Conservation (phyloP, 2,329 filamentous ascomycete genomes). For the Coccinonectria pachysandricola region DNA sequence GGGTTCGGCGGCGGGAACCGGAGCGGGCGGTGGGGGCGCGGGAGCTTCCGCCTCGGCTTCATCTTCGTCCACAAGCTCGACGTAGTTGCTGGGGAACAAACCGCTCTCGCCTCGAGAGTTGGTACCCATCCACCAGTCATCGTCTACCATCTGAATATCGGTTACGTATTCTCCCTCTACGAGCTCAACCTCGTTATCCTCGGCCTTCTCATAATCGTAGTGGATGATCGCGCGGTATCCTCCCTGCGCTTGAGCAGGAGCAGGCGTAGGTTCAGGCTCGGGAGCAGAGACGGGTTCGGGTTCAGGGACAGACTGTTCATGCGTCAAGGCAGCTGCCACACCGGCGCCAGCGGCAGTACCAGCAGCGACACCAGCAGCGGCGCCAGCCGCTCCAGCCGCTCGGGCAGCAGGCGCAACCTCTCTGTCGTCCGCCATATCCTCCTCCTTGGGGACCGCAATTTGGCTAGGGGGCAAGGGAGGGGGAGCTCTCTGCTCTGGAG, state of each 20-base stretch:
- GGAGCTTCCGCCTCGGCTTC: slow-evolving; percentile 30
- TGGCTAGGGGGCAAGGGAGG: slow-evolving; percentile 54
- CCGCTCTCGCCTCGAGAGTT: slow-evolving; percentile 77
- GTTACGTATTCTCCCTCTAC: slow-evolving; percentile 79
- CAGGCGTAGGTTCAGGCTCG: slow-evolving; percentile 6
- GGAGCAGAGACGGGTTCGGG: slow-evolving; percentile 9
- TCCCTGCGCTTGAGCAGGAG: slow-evolving; percentile 26
- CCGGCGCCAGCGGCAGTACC: slow-evolving; percentile 12
- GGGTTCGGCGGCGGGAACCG: slow-evolving; percentile 23
- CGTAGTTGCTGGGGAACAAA: slow-evolving; percentile 95
- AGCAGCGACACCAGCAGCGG: slow-evolving; percentile 16
- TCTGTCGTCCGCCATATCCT: slow-evolving; percentile 55
- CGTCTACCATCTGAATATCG: slow-evolving; percentile 94
- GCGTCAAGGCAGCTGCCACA: slow-evolving; percentile 11
- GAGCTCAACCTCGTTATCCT: slow-evolving; percentile 92
- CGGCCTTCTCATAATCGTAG: slow-evolving; percentile 95
- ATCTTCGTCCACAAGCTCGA: slow-evolving; percentile 69
- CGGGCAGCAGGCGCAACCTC: slow-evolving; percentile 49
- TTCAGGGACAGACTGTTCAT: slow-evolving; percentile 23
- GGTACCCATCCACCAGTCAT: slow-evolving; percentile 97
- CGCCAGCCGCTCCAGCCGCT: slow-evolving; percentile 46
- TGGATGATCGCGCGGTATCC: slow-evolving; percentile 70
- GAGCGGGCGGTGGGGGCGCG: slow-evolving; percentile 22
- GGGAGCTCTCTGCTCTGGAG: slow-evolving; percentile 38
- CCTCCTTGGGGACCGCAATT: slow-evolving; percentile 53